phyloP scores from a whole-genome alignment of 1,139 yeast genomes.

The Suhomyces guaymorum region DNA sequence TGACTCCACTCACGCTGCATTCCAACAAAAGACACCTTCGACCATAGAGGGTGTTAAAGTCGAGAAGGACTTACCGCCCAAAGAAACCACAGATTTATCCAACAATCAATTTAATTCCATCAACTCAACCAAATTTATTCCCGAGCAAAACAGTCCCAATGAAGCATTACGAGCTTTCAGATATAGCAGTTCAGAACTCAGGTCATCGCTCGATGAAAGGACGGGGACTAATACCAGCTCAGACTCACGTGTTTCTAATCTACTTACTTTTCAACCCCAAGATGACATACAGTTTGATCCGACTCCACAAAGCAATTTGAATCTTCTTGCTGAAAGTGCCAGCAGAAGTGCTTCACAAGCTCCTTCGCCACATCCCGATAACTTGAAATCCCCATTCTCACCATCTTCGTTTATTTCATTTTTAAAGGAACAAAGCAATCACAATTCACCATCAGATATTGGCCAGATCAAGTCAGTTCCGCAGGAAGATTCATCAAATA shows the following conservation, averaged over 20 bases:
- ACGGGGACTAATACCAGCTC: slow-evolving; percentile 3
- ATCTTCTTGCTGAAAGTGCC: slow-evolving; percentile 10
- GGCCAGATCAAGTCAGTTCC: no score
- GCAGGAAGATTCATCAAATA: not conserved
- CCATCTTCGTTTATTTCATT: slow-evolving; percentile 24
- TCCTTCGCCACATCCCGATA: not conserved
- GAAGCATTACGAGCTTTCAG: slow-evolving; percentile 12
- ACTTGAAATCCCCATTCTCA: slow-evolving; percentile 10
- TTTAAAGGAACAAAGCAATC: slow-evolving; percentile 18
- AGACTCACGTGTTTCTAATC: slow-evolving; percentile 4
- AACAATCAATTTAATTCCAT: not conserved
- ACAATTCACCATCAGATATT: not conserved
- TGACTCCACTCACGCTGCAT: not conserved
- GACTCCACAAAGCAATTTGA: slow-evolving; percentile 4
- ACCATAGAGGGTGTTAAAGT: not conserved
- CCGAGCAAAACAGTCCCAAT: slow-evolving; percentile 2
- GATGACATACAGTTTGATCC: slow-evolving; percentile 1
- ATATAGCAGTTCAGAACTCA: slow-evolving; percentile 13
- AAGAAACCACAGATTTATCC: not conserved
- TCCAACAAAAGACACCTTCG: not conserved
- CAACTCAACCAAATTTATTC: not conserved
- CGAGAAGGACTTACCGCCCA: not conserved
- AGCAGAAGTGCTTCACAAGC: slow-evolving; percentile 2
- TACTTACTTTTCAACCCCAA: slow-evolving; percentile 1
- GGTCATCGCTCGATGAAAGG: slow-evolving; percentile 5